A percentile compares a stretch with the other conserved stretches of the same genome.
phyloP scores from a whole-genome alignment of 2,329 filamentous ascomycete genomes.

The Aureobasidium sp. region DNA sequence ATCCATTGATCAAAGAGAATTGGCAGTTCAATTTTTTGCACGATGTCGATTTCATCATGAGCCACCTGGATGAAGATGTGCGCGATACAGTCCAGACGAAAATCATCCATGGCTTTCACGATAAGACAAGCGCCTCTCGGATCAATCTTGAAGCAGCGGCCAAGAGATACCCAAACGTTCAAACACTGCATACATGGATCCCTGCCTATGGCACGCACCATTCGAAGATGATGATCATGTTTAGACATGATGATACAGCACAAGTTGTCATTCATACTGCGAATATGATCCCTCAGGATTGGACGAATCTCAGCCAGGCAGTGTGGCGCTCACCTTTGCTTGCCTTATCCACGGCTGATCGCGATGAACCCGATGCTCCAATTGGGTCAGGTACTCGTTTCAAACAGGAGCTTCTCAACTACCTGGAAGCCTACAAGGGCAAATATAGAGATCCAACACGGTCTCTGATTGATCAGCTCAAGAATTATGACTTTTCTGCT shows the following conservation, averaged over 20 bases:
- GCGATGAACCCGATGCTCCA: slow-evolving; percentile 6
- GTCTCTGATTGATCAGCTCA: slow-evolving; percentile 52
- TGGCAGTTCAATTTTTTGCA: slow-evolving; percentile 67
- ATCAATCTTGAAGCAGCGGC: slow-evolving; percentile 55
- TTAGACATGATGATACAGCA: slow-evolving; percentile 67
- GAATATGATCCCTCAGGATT: slow-evolving; percentile 84
- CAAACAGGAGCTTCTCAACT: slow-evolving; percentile 67
- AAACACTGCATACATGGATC: slow-evolving; percentile 67
- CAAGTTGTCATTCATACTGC: slow-evolving; percentile 83
- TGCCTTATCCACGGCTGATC: slow-evolving; percentile 48
- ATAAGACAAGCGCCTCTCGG: slow-evolving; percentile 56
- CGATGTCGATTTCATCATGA: slow-evolving; percentile 56
- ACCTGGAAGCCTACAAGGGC: slow-evolving; percentile 63
- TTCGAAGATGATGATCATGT: slow-evolving; percentile 78
- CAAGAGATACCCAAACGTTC: slow-evolving; percentile 57
- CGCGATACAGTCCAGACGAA: slow-evolving; percentile 48
- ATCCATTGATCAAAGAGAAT: slow-evolving; percentile 64
- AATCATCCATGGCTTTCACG: slow-evolving; percentile 60
- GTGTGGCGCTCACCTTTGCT: slow-evolving; percentile 72
- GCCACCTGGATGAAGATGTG: slow-evolving; percentile 52
- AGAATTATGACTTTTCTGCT: slow-evolving; percentile 59
- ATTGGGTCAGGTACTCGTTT: slow-evolving; percentile 63
- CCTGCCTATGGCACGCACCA: slow-evolving; percentile 84
- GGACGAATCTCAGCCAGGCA: slow-evolving; percentile 81
- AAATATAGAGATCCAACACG: slow-evolving; percentile 34